Conservation (phyloP, 225 moss, liverwort and hornwort species). For the Physcomitrium patens region DNA sequence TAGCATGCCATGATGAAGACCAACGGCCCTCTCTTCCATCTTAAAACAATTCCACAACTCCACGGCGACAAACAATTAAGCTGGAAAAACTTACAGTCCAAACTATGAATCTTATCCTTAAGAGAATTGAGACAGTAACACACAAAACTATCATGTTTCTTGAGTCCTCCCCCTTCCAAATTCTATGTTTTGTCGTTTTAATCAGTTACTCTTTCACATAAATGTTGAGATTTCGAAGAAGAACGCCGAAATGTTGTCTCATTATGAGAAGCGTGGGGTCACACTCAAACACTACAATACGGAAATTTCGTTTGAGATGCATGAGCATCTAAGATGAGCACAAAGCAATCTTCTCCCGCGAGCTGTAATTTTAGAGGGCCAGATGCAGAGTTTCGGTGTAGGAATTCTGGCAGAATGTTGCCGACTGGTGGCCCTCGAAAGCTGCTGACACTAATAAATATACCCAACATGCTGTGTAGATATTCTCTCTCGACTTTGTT, state of each 20-base stretch:
- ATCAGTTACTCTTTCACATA: no score
- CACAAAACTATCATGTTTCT: background rate
- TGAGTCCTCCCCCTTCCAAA: no score
- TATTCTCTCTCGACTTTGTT: background rate
- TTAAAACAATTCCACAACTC: background rate
- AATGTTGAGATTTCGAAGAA: background rate
- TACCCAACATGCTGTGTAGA: no score
- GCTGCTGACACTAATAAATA: no score
- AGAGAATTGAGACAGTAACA: background rate
- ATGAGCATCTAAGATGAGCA: no score
- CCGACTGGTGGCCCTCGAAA: no score
- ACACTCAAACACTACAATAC: background rate
- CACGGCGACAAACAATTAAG: background rate
- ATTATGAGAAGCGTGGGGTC: background rate
- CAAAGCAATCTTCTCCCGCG: no score
- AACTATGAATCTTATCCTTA: background rate
- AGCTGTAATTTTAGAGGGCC: no score
- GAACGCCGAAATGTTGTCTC: background rate
- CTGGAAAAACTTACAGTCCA: background rate
- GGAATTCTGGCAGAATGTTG: no score
- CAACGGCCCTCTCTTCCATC: background rate
- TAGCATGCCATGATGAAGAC: background rate
- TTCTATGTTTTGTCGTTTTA: no score
- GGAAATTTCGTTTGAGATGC: background rate
- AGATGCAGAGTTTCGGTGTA: no score